A percentile compares a stretch with the other conserved stretches of the same genome.
Conservation (phyloP, 192 early-diverging fungal genomes). For the Spinellus fusiger region DNA sequence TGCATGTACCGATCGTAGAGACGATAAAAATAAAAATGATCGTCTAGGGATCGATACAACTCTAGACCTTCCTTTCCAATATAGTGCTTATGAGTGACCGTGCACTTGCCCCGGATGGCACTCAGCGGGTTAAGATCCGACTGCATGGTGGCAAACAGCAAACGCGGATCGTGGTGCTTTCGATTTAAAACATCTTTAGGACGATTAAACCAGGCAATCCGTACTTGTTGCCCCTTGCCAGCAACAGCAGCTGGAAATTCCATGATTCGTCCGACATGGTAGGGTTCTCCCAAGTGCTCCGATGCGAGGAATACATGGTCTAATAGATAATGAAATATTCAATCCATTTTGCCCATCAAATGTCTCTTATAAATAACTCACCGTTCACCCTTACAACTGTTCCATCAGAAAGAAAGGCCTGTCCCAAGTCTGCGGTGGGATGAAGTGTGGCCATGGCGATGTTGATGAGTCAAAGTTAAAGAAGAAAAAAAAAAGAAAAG, state of each 20-base stretch:
- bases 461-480: background rate
- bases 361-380: background rate
- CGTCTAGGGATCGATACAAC: constrained; percentile 48
- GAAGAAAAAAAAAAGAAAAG: background rate
- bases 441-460: background rate
- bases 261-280: constrained; percentile 77
- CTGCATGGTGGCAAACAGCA: constrained; percentile 84
- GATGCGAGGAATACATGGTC: constrained; percentile 75
- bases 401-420: constrained; percentile 7
- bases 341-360: background rate
- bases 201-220: constrained; percentile 71
- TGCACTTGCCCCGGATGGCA: constrained; percentile 77
- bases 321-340: constrained; percentile 24
- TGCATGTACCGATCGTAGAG: constrained; percentile 89
- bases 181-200: constrained; percentile 67
- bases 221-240: constrained; percentile 46
- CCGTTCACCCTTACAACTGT: constrained; percentile 23
- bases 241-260: constrained; percentile 59
- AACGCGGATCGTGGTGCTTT: constrained; percentile 61
- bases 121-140: constrained; percentile 78
- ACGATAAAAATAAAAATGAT: constrained; percentile 84
- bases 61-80: constrained; percentile 53
- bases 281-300: constrained; percentile 67
- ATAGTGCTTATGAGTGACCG: constrained; percentile 60
- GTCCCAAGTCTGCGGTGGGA: background rate